Base-by-base conservation (phyloP, 768 basidiomycete species). In the Naganishia friedmannii region DNA sequence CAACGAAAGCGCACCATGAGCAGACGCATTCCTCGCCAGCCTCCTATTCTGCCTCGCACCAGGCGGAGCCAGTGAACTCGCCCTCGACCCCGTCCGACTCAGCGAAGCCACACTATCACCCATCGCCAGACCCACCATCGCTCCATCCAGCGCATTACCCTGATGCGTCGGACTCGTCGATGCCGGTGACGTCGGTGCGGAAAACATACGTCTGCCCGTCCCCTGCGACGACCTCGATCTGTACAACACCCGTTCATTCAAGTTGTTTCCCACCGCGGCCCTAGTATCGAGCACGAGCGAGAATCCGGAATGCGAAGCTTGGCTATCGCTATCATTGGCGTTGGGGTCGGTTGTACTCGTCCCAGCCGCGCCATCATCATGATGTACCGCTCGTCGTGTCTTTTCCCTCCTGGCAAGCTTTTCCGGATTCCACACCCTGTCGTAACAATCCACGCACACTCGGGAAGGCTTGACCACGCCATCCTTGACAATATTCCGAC, bases 131-230 rank as follows among this genome's bases (percentile, higher is more conserved):
- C 42, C 51, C 5, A 55, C 42, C 23, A 65, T 12, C 15, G 69
- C 45, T 26, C 37, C 42, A 28, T 63, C 60, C 23, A 45, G 15
- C 17, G 37, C 60, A 45, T 29, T 63, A 26, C 23, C 28, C 29
- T 53, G 63, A 19, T 65, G 31, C 32, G 58, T 48, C 45, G 69
- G 58, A 54, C 60, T 65, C 26, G 54, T 56, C 21, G 69, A 70
- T 12, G 53, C 26, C 13, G 69, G 69, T 5, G 69, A 65, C 19
- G 46, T 51, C 2, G 69, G 69, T 10, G 58, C 63, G 21, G 69
- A 70, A 55, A 70, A 70, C 69, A 70, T 70, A 21, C 69, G 46
- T 34, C 65, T 28, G n/a, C 45, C 68, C 0, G 19, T 28, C n/a
- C 42, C 28, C 29, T 37, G 56, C 45, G 32, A 19, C 12, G 68